Base-by-base conservation (phyloP, 164 flowering plant species). In the Kingdonia uniflora region DNA sequence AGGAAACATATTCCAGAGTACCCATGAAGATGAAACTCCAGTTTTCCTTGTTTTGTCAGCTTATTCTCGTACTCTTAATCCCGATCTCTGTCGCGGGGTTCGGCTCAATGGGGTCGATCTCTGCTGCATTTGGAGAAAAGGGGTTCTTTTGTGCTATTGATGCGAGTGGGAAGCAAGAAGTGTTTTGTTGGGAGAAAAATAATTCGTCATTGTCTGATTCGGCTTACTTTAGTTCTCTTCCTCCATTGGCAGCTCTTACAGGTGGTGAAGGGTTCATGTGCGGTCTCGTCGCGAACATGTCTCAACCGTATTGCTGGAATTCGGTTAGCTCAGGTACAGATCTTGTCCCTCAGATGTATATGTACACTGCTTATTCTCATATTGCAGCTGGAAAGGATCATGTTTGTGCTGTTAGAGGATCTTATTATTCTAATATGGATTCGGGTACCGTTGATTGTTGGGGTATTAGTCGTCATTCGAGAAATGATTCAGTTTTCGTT, bases 71-170 rank as follows among this genome's bases (percentile, higher is more conserved):
- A 14, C 51, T 70, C 25, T 22, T 52, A 2, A 25, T 57, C 20
- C 45, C 59, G 40, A 20, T 22, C 16, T 14, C 42, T 2, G 78
- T 59, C n/a, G 56, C 61, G 43, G 92, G 87, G 53, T 82, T 71
- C 57, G 94, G 96, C 45, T 76, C 95, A 33, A 78, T 77, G 82
- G 91, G 91, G 8, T 76, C 97, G 29, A 78, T 88, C 63, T 63
- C 97, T 5, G 95, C 95, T 11, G 75, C 95, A 0, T 83, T 78
- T 38, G 91, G 97, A 3, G 74, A 65, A 2, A 12, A 58, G 46
- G 75, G 76, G 12, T 77, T 88, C 74, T 88, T 88, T 70, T 88
- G 97, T 61, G 91, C 97, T 45, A 88, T 85, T 37, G 87, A 83
- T 49, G 97, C 97, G 17, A 75, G 89, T 49, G 97, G 95, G 4